Evolutionary conservation across 495 filamentous ascomycete genomes (phyloP).

Genomic region (Apiosordaria backusii): DNA sequence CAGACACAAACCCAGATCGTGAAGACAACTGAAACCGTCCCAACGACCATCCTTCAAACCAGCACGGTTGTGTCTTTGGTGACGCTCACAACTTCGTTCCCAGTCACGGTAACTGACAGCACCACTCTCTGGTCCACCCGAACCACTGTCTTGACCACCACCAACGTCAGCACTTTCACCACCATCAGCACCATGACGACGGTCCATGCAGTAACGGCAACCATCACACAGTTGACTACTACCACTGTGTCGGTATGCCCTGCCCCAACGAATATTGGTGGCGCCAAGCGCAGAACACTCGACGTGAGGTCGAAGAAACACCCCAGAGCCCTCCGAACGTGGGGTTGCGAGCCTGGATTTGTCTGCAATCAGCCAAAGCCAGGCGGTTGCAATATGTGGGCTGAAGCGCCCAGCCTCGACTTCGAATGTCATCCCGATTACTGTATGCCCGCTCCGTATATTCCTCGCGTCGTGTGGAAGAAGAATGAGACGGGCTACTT

Average conservation of each 20-base stretch:
- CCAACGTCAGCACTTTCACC: slow-evolving; percentile 23
- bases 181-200: slow-evolving; percentile 28
- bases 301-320: slow-evolving; percentile 7
- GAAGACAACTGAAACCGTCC: slow-evolving; percentile 14
- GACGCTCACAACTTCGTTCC: slow-evolving; percentile 28
- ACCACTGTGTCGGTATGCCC: slow-evolving; percentile 33
- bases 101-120: slow-evolving; percentile 26
- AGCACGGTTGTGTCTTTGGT: slow-evolving; percentile 11
- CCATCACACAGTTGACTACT: slow-evolving; percentile 31
- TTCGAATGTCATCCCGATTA: slow-evolving; percentile 54
- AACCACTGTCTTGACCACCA: slow-evolving; percentile 24
- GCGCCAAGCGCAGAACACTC: slow-evolving; percentile 13
- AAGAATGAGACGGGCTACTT: slow-evolving; percentile 45
- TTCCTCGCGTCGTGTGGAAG: slow-evolving; percentile 40
- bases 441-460: slow-evolving; percentile 50
- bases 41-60: slow-evolving; percentile 19
- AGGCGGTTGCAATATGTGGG: slow-evolving; percentile 51
- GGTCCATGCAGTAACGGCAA: slow-evolving; percentile 20
- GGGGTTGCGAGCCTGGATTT: slow-evolving; percentile 61
- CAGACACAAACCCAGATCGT: slow-evolving; percentile 17
- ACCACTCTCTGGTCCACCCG: slow-evolving; percentile 28
- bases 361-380: slow-evolving; percentile 54
- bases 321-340: slow-evolving; percentile 41
- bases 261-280: slow-evolving; percentile 21
- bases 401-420: slow-evolving; percentile 46